A percentile compares a stretch with the other conserved stretches of the same genome.
Conservation (phyloP, 192 early-diverging fungal genomes). For the Coemansia sp. region DNA sequence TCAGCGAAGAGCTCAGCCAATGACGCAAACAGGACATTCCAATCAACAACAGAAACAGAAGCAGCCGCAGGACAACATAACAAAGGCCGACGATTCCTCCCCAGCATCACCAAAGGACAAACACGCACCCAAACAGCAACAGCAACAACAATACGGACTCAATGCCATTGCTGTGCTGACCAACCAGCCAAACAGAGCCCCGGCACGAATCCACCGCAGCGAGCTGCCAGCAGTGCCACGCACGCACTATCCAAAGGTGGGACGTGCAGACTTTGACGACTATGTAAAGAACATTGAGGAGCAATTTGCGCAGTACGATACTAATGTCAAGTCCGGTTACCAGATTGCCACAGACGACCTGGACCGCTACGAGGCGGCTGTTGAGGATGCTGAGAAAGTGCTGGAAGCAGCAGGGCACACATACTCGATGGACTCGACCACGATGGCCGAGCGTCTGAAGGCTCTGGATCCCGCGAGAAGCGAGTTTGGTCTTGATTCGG, state of each 20-base stretch:
- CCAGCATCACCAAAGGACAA: slow-evolving; percentile 4
- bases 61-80: background rate
- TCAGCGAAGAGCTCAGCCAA: slow-evolving; percentile 50
- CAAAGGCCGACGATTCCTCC: background rate
- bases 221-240: slow-evolving; percentile 53
- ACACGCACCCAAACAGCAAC: background rate
- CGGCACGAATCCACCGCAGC: slow-evolving; percentile 51
- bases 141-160: slow-evolving; percentile 27
- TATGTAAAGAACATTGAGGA: slow-evolving; percentile 74
- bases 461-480: slow-evolving; percentile 49
- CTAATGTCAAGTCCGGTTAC: slow-evolving; percentile 59
- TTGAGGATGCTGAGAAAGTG: slow-evolving; percentile 49
- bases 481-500: slow-evolving; percentile 58
- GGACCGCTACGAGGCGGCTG: slow-evolving; percentile 56
- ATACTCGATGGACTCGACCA: slow-evolving; percentile 55
- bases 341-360: slow-evolving; percentile 53
- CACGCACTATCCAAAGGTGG: slow-evolving; percentile 60
- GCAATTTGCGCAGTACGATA: slow-evolving; percentile 79
- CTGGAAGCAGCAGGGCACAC: slow-evolving; percentile 38
- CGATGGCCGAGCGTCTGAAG: slow-evolving; percentile 55
- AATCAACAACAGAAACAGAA: background rate
- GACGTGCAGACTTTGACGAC: slow-evolving; percentile 78
- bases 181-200: slow-evolving; percentile 52
- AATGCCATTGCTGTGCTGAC: slow-evolving; percentile 55
- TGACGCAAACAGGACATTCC: slow-evolving; percentile 8